Conservation (phyloP, 2,329 filamentous ascomycete species). For the Xylaria sp. region DNA sequence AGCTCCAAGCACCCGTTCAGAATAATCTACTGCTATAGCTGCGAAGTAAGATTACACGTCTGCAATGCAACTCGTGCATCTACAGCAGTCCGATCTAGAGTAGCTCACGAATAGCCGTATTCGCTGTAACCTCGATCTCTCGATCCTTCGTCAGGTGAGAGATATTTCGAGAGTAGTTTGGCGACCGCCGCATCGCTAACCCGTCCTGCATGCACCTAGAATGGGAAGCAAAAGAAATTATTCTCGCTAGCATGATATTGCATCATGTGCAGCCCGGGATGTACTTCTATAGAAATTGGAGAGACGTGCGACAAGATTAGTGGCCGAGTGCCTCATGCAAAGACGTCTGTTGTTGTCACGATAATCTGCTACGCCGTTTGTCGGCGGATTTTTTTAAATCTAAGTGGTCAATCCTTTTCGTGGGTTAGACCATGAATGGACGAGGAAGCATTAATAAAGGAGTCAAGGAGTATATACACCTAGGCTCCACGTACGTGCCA, state of each 20-base stretch:
- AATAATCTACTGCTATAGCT: neutral
- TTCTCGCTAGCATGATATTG: neutral
- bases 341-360: neutral
- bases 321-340: slow-evolving; percentile 2
- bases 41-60: neutral
- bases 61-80: slow-evolving; percentile 20
- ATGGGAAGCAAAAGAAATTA: neutral
- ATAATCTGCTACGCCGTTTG: neutral
- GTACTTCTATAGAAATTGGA: slow-evolving; percentile 2
- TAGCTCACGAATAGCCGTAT: neutral
- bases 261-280: slow-evolving; percentile 24
- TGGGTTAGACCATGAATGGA: neutral
- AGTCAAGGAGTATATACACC: neutral
- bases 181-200: neutral
- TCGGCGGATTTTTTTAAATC: neutral
- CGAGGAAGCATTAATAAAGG: neutral
- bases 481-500: neutral
- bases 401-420: neutral
- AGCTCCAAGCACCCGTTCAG: slow-evolving; percentile 6
- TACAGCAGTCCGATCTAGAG: neutral
- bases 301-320: slow-evolving; percentile 20
- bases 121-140: slow-evolving; percentile 17
- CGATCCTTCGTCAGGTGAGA: neutral
- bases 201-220: slow-evolving; percentile 1
- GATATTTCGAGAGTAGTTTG: neutral